phyloP scores from a whole-genome alignment of 495 filamentous ascomycete genomes.

The Xylaria palmicola region DNA sequence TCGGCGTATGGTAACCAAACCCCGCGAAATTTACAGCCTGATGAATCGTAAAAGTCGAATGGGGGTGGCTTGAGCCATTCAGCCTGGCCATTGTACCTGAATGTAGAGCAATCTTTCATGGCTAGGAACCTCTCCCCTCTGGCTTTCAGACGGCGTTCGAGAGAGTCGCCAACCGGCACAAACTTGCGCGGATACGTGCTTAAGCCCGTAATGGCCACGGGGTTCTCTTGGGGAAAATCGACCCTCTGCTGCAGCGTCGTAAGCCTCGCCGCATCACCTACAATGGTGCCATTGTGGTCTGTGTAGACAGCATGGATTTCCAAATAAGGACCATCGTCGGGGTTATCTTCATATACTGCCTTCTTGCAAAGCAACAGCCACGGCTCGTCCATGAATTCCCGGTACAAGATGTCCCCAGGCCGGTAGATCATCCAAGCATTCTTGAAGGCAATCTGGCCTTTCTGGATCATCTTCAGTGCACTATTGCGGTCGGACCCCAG shows the following conservation, averaged over 20 bases:
- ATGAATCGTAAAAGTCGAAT: conserved; percentile 22
- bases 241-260: conserved; percentile 18
- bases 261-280: conserved; percentile 16
- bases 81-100: conserved; percentile 24
- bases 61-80: conserved; percentile 30
- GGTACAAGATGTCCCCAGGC: conserved; percentile 34
- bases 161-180: conserved; percentile 18
- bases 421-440: conserved; percentile 40
- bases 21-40: conserved; percentile 20
- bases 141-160: conserved; percentile 14
- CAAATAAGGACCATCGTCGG: conserved; percentile 20
- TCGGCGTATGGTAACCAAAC: conserved; percentile 31
- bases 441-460: conserved; percentile 30
- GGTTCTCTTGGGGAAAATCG: conserved; percentile 22
- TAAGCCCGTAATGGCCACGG: conserved; percentile 24
- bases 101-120: conserved; percentile 20
- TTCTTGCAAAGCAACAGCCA: conserved; percentile 32
- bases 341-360: conserved; percentile 25
- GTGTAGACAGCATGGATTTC: conserved; percentile 28
- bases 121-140: conserved; percentile 25
- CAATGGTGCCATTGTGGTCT: conserved; percentile 19
- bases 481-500: conserved; percentile 28
- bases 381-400: conserved; percentile 27
- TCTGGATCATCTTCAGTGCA: conserved; percentile 25
- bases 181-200: conserved; percentile 23